Base-by-base conservation (phyloP, 352 stramenopile species). In the Plasmopara halstedii region DNA sequence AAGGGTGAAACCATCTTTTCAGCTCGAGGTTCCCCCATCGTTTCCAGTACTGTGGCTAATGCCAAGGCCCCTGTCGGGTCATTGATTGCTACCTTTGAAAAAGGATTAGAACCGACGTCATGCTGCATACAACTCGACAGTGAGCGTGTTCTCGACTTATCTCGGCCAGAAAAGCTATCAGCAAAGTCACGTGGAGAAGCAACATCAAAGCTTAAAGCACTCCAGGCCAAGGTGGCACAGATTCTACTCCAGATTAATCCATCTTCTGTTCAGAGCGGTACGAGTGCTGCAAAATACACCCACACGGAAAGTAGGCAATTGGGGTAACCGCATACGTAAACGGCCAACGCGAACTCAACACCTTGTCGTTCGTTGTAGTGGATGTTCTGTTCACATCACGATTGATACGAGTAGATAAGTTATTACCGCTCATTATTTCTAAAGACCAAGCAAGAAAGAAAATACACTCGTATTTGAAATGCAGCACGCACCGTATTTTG, bases 301-400 rank as follows among this genome's bases (percentile, higher is more conserved):
- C 91, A 97, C 39, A 97, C 77, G 4, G 80, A 95, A 15, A 97
- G 59, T 8, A 98, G 64, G 36, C 78, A 76, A 55, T 90, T 89
- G 8, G 85, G 72, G 47, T 96, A 93, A 10, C 70, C 65, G 48
- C 88, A 81, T 1, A 89, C 84, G 37, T 87, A 84, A 13, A 96
- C 85, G 15, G 67, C 82, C 17, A 98, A 64, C 27, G 77, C 84
- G 50, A 97, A 98, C 55, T 97, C 85, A 23, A 95, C 84, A 15
- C 85, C 64, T 10, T 64, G 59, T 33, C 87, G 76, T 32, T 83
- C 73, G 50, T 82, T 94, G 50, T 84, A 74, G 64, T 97, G 87
- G 32, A 97, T 91, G 45, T 94, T 79, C 78, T 88, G 49, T n/a
- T 35, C 54, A 10, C 19, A 43, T 11, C 31, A 64, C 31, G 34